phyloP scores from a whole-genome alignment of 345 rosid species.

The Salix purpurea region DNA sequence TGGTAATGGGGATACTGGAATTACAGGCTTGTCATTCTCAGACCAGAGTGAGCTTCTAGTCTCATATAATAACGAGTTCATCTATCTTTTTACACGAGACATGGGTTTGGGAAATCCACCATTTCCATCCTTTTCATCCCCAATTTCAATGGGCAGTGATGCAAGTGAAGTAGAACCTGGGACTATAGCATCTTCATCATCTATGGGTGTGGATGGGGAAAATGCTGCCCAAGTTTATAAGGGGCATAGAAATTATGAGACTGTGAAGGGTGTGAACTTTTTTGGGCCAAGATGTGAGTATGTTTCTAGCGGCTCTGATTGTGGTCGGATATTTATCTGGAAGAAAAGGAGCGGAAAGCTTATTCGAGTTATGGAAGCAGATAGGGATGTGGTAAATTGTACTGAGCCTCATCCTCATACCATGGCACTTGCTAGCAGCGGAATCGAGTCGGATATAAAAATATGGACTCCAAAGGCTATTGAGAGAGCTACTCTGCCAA shows the following conservation, averaged over 20 bases:
- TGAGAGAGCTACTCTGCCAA: constrained; percentile 65
- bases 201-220: constrained; percentile 22
- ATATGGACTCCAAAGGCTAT: constrained; percentile 71
- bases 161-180: constrained; percentile 26
- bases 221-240: constrained; percentile 55
- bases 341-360: constrained; percentile 74
- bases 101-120: constrained; percentile 79
- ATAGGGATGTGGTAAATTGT: constrained; percentile 78
- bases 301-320: constrained; percentile 94
- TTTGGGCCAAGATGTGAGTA: constrained; percentile 84
- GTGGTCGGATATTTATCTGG: constrained; percentile 94
- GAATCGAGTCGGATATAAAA: constrained; percentile 79
- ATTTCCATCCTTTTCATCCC: constrained; percentile 24
- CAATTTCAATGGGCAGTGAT: constrained; percentile 26
- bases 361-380: constrained; percentile 73
- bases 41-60: constrained; percentile 88
- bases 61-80: constrained; percentile 66
- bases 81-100: constrained; percentile 62
- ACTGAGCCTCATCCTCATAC: constrained; percentile 73
- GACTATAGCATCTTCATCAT: constrained; percentile 21
- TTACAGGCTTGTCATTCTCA: constrained; percentile 87
- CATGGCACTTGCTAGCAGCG: constrained; percentile 75
- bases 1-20: constrained; percentile 55
- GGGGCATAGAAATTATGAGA: constrained; percentile 69
- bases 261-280: constrained; percentile 83